Evolutionary conservation across 2,329 filamentous ascomycete species (phyloP), one percentile per base, ranked within the genome.

Genomic region (Ceratocystis papillata): DNA sequence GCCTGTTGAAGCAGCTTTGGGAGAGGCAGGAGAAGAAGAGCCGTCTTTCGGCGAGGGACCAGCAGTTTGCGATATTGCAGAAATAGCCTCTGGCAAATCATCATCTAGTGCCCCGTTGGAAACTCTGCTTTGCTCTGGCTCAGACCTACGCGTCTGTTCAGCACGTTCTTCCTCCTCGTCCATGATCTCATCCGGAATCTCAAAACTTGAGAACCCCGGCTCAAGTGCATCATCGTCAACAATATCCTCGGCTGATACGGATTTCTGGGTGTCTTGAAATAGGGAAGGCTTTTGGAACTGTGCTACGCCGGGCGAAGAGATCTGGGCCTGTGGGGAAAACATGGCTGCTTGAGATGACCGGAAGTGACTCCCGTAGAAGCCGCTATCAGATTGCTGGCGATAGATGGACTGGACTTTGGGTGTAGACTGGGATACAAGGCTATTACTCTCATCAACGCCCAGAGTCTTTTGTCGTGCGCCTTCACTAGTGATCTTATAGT

Each of bases 401-500:
- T 97, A 97, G 7, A 87, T 83, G 62, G 79, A 77, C 33, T 79
- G 77, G 0, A 76, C 73, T 67, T 81, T 82, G 48, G 79, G 82
- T 68, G 82, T 87, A 0, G 80, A 76, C 71, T 91, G 86, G 65
- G 85, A 89, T 41, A 86, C 77, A 64, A 81, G 84, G 1, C 85
- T 87, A 2, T 84, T 84, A 20, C 20, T 44, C 17, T 78, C 79
- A 69, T 80, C 77, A 41, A 87, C 79, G 64, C 77, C 81, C 62
- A 99, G 78, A 1, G 92, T 81, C 71, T 89, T 90, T 75, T 99
- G 94, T 8, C 85, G 83, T 0, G 87, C 84, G 0, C 90, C 91
- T 74, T 96, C 90, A 70, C 94, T 89, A 3, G 96, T 78, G 0
- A 96, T 85, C 37, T 90, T 84, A 73, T 94, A 99, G 12, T 85